Evolutionary conservation across 2,329 filamentous ascomycete species (phyloP), one percentile per base, ranked within the genome.

Genomic region (Pezicula rhizophila): DNA sequence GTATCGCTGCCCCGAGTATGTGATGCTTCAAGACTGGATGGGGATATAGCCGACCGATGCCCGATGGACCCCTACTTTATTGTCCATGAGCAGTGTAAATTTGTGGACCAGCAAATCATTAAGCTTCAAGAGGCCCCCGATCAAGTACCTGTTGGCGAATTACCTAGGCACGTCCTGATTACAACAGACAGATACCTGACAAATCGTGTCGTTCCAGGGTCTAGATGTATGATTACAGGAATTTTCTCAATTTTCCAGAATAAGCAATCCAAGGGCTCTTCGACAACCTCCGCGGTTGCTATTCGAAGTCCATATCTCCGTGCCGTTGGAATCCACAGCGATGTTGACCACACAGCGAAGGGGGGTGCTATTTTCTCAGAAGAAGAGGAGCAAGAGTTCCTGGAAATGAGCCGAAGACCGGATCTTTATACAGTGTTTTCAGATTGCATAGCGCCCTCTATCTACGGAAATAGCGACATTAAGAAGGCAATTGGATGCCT

Each of bases 211-310:
- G 91, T 99, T 3, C 93, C 93, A 5, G 93, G 93, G 26, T 95
- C 92, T 45, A 80, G 92, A 65, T 99, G 93, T 67, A 95, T 90
- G 2, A 79, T 99, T 15, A 97, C 93, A 80, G 93, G 93, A 17
- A 89, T 99, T 31, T 99, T 96, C 72, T 96, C 92, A 26, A 97
- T 97, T 63, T 99, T 96, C 68, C 89, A 96, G 67, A 87, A 85
- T 59, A 97, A 97, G 68, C 87, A 85, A 37, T 85, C 81, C 38
- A 95, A 91, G 68, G 87, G 85, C 59, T 82, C 80, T 4, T 80
- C 77, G 15, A 81, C 78, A 2, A 84, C 83, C 46, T 85, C 85
- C 2, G 93, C 93, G 1, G 91, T 97, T 3, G 93, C 93, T 8
- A 96, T 99, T 60, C 82, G 93, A 56, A 97, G 95, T 42, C 93